Conservation (phyloP, 2,329 filamentous ascomycete genomes). For the Ophiostoma quercus region DNA sequence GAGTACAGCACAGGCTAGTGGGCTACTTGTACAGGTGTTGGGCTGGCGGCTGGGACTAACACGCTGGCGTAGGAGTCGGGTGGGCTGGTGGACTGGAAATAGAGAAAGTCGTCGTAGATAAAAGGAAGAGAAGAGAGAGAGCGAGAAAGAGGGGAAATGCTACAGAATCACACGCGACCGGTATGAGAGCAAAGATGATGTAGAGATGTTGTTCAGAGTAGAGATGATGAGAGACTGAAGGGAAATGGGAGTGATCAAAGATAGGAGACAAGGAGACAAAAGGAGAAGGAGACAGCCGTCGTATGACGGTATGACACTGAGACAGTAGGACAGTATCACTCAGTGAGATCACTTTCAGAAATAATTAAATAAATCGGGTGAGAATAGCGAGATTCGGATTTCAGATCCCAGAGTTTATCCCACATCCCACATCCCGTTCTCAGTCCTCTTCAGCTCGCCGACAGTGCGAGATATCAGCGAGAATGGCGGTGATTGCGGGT, state of each 20-base stretch:
- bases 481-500: neutral
- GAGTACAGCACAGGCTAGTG: neutral
- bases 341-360: neutral
- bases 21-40: neutral
- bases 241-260: neutral
- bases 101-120: neutral
- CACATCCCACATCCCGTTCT: neutral
- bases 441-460: neutral
- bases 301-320: too few relatives aligned
- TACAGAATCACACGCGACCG: neutral
- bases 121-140: neutral
- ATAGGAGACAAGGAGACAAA: too few relatives aligned
- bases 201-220: neutral
- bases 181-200: neutral
- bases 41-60: constrained; percentile 5
- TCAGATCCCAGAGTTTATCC: neutral
- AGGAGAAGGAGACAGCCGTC: too few relatives aligned
- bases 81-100: neutral
- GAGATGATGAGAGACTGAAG: neutral
- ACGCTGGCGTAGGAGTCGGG: constrained; percentile 8
- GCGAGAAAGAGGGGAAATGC: constrained; percentile 4
- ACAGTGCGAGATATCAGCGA: constrained; percentile 12
- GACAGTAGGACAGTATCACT: too few relatives aligned
- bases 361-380: neutral
- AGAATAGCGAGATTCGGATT: neutral